Evolutionary conservation across 2,329 filamentous ascomycete species (phyloP).

Genomic region (Diplodia scrobiculata): DNA sequence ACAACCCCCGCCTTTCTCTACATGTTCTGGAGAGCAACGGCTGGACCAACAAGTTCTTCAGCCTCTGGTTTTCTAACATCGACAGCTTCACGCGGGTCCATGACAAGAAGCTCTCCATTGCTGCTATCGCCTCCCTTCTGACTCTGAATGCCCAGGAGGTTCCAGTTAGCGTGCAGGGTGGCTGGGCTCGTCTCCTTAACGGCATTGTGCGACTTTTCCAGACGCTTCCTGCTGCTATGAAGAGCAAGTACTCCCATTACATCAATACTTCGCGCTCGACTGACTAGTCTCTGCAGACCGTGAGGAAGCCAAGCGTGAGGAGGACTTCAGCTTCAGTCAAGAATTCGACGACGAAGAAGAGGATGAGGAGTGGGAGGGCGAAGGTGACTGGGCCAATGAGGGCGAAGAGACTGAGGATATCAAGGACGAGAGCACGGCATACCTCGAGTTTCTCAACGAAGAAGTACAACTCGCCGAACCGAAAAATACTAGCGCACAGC

Average conservation of each 20-base stretch:
- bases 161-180: constrained; percentile 87
- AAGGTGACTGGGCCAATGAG: constrained; percentile 68
- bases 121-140: constrained; percentile 84
- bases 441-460: constrained; percentile 92
- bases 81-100: constrained; percentile 90
- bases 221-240: constrained; percentile 81
- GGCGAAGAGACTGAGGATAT: constrained; percentile 67
- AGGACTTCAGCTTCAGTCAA: constrained; percentile 77
- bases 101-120: constrained; percentile 97
- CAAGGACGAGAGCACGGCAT: constrained; percentile 89
- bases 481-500: background rate
- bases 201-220: constrained; percentile 91
- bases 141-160: constrained; percentile 78
- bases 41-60: constrained; percentile 99
- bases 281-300: constrained; percentile 61
- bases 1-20: constrained; percentile 84
- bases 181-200: constrained; percentile 88
- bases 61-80: constrained; percentile 95
- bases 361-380: constrained; percentile 78
- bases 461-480: constrained; percentile 61
- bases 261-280: constrained; percentile 25
- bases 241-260: constrained; percentile 60
- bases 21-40: constrained; percentile 85
- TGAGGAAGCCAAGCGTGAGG: constrained; percentile 81
- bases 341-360: constrained; percentile 73